Percentiles rank a stretch among this genome's conserved stretches.
phyloP scores from a whole-genome alignment of 495 filamentous ascomycete species.

The Annulohypoxylon stygium region DNA sequence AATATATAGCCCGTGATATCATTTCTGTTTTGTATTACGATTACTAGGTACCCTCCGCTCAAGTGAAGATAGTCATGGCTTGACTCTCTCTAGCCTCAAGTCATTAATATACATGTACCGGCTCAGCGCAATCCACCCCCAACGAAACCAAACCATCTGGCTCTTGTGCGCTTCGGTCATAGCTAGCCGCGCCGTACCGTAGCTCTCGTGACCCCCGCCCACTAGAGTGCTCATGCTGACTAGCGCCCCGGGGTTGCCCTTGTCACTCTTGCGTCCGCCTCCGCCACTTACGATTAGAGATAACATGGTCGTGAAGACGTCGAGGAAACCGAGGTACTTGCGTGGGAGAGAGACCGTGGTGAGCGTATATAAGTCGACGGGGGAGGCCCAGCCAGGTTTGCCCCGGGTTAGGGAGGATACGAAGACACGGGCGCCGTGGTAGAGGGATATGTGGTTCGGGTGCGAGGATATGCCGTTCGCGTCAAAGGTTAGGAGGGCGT shows the following conservation, averaged over 20 bases:
- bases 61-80: conserved; percentile 30
- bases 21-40: neutral
- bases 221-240: conserved; percentile 75
- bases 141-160: conserved; percentile 99
- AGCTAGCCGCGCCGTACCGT: conserved; percentile 74
- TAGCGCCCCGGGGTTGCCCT: conserved; percentile 64
- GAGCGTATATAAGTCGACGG: conserved; percentile 86
- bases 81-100: conserved; percentile 70
- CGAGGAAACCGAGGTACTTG: conserved; percentile 85
- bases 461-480: conserved; percentile 81
- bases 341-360: conserved; percentile 74
- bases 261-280: conserved; percentile 42
- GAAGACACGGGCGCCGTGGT: conserved; percentile 83
- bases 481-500: conserved; percentile 92
- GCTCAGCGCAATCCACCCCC: conserved; percentile 92
- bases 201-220: conserved; percentile 67
- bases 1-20: conserved; percentile 10
- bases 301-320: conserved; percentile 74
- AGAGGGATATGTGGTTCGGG: conserved; percentile 90
- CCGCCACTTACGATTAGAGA: conserved; percentile 57
- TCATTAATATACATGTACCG: conserved; percentile 98
- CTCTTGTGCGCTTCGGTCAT: conserved; percentile 92
- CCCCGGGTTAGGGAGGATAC: conserved; percentile 70
- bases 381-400: conserved; percentile 74
- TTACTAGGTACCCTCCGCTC: neutral